phyloP scores from a whole-genome alignment of 257 asterid genomes.

The Anisodus tanguticus region DNA sequence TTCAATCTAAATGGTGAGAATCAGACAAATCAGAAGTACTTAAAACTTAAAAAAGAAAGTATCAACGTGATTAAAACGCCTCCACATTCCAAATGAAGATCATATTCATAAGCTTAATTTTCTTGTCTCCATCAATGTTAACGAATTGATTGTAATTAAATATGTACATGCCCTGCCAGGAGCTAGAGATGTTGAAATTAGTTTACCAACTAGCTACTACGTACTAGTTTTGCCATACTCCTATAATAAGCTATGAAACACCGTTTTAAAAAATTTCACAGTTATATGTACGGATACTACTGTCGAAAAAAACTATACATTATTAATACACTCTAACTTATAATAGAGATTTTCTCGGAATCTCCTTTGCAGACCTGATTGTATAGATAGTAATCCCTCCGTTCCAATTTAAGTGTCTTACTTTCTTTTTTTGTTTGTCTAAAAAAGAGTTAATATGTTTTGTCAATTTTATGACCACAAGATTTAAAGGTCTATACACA shows the following conservation, averaged over 20 bases:
- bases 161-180: neutral
- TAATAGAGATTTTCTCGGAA: too few relatives aligned
- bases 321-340: too few relatives aligned
- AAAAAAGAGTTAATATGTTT: too few relatives aligned
- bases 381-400: too few relatives aligned
- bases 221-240: neutral
- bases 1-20: slow-evolving; percentile 32
- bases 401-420: too few relatives aligned
- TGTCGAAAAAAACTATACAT: too few relatives aligned
- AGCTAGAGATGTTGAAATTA: neutral
- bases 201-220: neutral
- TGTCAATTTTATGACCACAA: too few relatives aligned
- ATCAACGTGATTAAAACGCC: neutral
- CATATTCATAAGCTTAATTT: neutral
- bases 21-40: slow-evolving; percentile 34
- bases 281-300: neutral
- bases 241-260: neutral
- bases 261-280: neutral
- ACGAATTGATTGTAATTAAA: neutral
- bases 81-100: neutral
- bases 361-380: too few relatives aligned
- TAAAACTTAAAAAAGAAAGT: neutral
- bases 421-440: too few relatives aligned
- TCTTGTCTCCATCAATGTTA: neutral
- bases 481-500: too few relatives aligned